Conservation (phyloP, 495 filamentous ascomycete genomes). For the Trichoderma virens region DNA sequence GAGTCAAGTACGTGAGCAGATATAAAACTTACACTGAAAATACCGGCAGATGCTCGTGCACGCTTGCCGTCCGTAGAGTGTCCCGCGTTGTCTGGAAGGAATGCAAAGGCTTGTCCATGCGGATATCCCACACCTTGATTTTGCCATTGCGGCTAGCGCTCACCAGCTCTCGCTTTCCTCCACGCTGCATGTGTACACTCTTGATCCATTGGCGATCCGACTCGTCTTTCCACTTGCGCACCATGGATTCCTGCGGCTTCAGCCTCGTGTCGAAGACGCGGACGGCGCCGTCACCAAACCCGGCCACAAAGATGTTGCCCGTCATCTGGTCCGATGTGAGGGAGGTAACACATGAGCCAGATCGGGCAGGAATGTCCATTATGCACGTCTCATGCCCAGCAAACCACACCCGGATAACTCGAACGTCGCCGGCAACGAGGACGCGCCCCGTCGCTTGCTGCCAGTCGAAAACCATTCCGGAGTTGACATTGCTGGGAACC, state of each 20-base stretch:
- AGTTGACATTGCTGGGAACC: slow-evolving; percentile 84
- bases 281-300: slow-evolving; percentile 95
- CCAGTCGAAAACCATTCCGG: slow-evolving; percentile 95
- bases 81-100: slow-evolving; percentile 69
- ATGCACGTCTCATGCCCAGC: slow-evolving; percentile 89
- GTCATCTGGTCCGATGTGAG: slow-evolving; percentile 96
- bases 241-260: slow-evolving; percentile 75
- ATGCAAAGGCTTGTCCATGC: slow-evolving; percentile 66
- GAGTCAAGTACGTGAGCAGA: neutral
- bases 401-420: slow-evolving; percentile 93
- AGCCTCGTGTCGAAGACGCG: slow-evolving; percentile 87
- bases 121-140: slow-evolving; percentile 93
- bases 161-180: slow-evolving; percentile 82
- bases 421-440: slow-evolving; percentile 90
- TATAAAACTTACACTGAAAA: slow-evolving; percentile 74
- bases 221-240: slow-evolving; percentile 86
- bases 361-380: slow-evolving; percentile 90
- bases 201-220: slow-evolving; percentile 84
- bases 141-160: slow-evolving; percentile 84
- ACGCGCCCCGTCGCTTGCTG: slow-evolving; percentile 94
- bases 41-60: slow-evolving; percentile 94
- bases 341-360: slow-evolving; percentile 89
- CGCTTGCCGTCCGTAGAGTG: slow-evolving; percentile 74
- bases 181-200: slow-evolving; percentile 94
- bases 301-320: slow-evolving; percentile 89